Conservation (phyloP, 192 early-diverging fungal species). For the Umbelopsis sp. region DNA sequence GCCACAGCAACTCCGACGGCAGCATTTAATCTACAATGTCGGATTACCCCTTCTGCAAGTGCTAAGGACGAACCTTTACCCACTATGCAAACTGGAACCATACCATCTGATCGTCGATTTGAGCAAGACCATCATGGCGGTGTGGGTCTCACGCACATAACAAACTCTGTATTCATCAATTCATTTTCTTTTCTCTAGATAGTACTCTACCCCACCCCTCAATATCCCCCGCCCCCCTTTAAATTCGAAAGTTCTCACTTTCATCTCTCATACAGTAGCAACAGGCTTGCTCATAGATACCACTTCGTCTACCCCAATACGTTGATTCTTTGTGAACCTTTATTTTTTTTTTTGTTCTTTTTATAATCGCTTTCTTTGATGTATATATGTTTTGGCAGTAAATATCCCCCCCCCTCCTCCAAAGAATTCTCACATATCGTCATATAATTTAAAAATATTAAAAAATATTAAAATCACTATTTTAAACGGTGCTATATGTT, state of each 20-base stretch:
- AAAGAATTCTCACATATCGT: background rate
- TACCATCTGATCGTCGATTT: constrained; percentile 11
- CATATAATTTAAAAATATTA: too few relatives aligned
- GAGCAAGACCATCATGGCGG: constrained; percentile 1
- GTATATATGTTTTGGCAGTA: background rate
- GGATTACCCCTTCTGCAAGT: constrained; percentile 15
- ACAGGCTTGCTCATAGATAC: constrained; percentile 19
- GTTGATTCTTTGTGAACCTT: background rate
- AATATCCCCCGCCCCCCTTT: too few relatives aligned
- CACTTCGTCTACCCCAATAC: background rate
- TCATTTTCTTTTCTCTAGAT: constrained; percentile 9
- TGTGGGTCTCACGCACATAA: background rate
- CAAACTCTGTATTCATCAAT: background rate
- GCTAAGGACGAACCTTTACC: constrained; percentile 8
- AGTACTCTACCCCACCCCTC: background rate
- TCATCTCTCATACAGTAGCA: background rate
- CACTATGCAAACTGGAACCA: constrained; percentile 13
- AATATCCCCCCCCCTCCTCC: background rate
- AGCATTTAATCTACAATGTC: background rate
- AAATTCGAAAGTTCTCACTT: too few relatives aligned
- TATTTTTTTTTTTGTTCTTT: too few relatives aligned
- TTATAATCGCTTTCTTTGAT: background rate
- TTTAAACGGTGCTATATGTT: too few relatives aligned
- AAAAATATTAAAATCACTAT: too few relatives aligned
- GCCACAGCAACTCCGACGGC: background rate